Conservation (phyloP, 2,329 filamentous ascomycete species). For the Aureobasidium subglaciale region DNA sequence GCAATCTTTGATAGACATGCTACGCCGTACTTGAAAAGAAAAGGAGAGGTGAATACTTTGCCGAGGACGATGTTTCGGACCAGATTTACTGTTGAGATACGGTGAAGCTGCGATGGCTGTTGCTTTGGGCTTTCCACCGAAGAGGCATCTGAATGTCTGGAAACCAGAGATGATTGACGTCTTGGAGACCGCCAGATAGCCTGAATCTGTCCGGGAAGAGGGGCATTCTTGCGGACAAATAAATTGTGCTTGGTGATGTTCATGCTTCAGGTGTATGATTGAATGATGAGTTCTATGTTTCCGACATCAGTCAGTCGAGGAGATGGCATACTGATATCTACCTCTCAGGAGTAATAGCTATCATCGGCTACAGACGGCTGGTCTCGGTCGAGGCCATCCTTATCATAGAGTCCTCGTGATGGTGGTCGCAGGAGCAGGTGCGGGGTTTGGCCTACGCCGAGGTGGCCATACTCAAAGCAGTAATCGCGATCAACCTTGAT, state of each 20-base stretch:
- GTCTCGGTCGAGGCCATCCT: neutral
- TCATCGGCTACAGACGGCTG: neutral
- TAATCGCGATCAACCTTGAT: neutral
- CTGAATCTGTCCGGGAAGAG: neutral
- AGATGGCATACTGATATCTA: neutral
- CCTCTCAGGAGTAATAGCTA: neutral
- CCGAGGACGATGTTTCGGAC: conserved; percentile 27
- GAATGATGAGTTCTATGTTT: too few species aligned
- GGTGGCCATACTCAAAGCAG: neutral
- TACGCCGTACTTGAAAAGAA: conserved; percentile 27
- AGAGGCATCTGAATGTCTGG: neutral
- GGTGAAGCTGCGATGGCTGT: neutral
- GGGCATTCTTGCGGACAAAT: neutral
- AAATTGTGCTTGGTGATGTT: neutral
- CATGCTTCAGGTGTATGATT: neutral
- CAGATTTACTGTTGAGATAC: conserved; percentile 22
- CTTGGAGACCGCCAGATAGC: neutral
- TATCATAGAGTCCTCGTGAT: neutral
- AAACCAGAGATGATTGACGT: neutral
- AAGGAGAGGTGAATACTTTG: conserved; percentile 26
- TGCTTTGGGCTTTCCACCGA: neutral
- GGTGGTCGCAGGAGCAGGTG: neutral
- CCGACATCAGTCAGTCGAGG: neutral
- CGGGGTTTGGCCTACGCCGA: conserved; percentile 12
- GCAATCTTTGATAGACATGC: conserved; percentile 32